These are phyloP conservation scores for Trichoderma atrobrunneum DNA, from an alignment of 2,329 filamentous ascomycete species.

Conservation along the genomic window DNA sequence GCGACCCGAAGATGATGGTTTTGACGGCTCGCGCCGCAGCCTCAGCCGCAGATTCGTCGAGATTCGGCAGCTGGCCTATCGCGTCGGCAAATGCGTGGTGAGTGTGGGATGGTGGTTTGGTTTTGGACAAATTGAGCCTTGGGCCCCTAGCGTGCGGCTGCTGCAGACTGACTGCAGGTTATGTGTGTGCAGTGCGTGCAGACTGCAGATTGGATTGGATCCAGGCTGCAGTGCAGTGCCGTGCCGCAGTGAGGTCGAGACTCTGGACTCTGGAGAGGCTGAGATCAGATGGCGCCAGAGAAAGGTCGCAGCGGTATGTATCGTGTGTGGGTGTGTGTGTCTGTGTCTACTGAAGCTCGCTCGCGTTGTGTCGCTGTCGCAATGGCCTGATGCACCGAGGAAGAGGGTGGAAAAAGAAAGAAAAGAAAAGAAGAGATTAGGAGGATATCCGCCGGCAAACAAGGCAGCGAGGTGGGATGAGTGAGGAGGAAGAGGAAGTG, in stretches of 20 bases:
- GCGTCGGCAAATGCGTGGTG: neutral
- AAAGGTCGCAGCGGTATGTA: neutral
- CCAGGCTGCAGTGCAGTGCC: neutral
- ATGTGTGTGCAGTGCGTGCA: neutral
- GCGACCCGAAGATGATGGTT: neutral
- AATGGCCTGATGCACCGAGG: neutral
- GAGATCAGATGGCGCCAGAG: neutral
- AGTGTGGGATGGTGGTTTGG: conserved; percentile 1
- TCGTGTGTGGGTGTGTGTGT: neutral
- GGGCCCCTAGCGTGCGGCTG: neutral
- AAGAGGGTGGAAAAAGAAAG: neutral
- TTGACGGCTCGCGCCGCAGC: conserved; percentile 6
- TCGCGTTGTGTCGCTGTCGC: neutral
- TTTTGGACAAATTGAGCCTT: neutral
- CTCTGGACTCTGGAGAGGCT: neutral
- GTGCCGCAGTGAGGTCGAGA: neutral
- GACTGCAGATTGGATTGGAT: neutral
- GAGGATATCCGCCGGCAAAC: neutral
- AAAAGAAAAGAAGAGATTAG: neutral
- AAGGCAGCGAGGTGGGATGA: neutral
- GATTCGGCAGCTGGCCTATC: neutral
- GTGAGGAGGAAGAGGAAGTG: neutral
- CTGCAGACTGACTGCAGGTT: neutral
- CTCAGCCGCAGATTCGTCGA: conserved; percentile 11
- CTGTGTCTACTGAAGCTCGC: neutral